Evolutionary conservation across 2,329 filamentous ascomycete genomes (phyloP).

Genomic region (Hirsutella rhossiliensis): DNA sequence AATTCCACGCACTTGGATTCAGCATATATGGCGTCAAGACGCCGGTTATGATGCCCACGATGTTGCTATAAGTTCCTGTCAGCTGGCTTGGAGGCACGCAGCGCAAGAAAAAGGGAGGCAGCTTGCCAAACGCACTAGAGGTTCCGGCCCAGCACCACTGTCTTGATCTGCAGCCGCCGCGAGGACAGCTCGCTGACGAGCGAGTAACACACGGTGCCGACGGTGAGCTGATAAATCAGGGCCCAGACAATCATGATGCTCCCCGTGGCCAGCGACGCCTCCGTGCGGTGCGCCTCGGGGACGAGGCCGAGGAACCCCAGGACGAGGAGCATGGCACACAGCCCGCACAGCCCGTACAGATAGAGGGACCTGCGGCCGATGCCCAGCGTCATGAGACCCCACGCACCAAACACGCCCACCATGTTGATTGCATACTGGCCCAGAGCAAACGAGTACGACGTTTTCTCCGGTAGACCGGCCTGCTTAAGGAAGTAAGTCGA

Average conservation of each 20-base stretch:
- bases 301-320: conserved; percentile 77
- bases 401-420: conserved; percentile 69
- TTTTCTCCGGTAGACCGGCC: conserved; percentile 38
- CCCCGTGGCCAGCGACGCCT: conserved; percentile 66
- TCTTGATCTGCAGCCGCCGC: conserved; percentile 78
- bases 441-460: conserved; percentile 48
- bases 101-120: not conserved
- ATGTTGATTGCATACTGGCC: conserved; percentile 63
- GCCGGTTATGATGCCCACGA: conserved; percentile 70
- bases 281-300: conserved; percentile 41
- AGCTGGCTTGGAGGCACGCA: not conserved
- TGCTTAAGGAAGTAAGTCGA: conserved; percentile 52
- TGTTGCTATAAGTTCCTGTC: conserved; percentile 38
- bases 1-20: conserved; percentile 77
- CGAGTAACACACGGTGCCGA: conserved; percentile 83
- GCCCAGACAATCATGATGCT: conserved; percentile 77
- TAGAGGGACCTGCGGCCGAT: conserved; percentile 68
- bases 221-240: conserved; percentile 72
- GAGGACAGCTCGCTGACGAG: conserved; percentile 78
- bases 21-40: conserved; percentile 88
- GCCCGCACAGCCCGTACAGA: conserved; percentile 59
- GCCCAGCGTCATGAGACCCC: conserved; percentile 65
- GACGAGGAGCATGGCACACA: conserved; percentile 67
- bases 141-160: conserved; percentile 74
- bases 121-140: conserved; percentile 44